Evolutionary conservation across 176 grass and related monocot genomes (phyloP).

Genomic region (Oryza rufipogon): DNA sequence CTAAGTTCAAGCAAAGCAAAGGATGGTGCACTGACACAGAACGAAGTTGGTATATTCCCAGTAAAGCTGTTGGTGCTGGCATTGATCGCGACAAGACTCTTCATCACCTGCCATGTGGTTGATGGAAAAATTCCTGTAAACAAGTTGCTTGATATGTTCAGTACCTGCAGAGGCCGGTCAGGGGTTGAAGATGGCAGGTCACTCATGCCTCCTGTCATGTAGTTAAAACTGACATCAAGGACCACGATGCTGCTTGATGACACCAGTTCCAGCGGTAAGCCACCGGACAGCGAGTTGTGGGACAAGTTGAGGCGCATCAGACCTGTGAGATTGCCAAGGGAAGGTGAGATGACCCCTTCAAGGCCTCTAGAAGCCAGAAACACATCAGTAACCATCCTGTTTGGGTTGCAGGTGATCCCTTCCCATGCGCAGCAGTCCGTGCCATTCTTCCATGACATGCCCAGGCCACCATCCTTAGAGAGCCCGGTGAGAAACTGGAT

Average conservation of each 20-base stretch:
- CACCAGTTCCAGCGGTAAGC: conserved; percentile 31
- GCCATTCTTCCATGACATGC: conserved; percentile 31
- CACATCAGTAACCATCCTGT: conserved; percentile 24
- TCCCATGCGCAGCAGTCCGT: conserved; percentile 50
- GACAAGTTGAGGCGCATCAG: conserved; percentile 51
- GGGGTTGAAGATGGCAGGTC: conserved; percentile 30
- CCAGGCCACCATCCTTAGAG: neutral
- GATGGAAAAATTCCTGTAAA: conserved; percentile 41
- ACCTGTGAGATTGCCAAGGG: conserved; percentile 45
- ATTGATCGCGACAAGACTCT: conserved; percentile 37
- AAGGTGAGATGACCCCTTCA: conserved; percentile 49
- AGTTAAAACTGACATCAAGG: conserved; percentile 61
- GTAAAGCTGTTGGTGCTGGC: conserved; percentile 54
- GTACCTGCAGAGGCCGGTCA: conserved; percentile 35
- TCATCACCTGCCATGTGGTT: conserved; percentile 33
- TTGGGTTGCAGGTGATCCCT: conserved; percentile 44
- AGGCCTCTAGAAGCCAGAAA: conserved; percentile 43
- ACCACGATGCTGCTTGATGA: conserved; percentile 31
- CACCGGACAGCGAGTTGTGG: conserved; percentile 38
- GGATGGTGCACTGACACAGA: conserved; percentile 2
- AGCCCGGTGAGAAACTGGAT: conserved; percentile 44
- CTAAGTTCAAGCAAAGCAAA: conserved; percentile 47
- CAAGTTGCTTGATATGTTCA: conserved; percentile 58
- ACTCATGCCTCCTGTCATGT: conserved; percentile 18
- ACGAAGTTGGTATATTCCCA: conserved; percentile 35